Evolutionary conservation across 176 grass and related monocot species (phyloP), one percentile per base, ranked within the genome.

Genomic region (Eragrostis nindensis): DNA sequence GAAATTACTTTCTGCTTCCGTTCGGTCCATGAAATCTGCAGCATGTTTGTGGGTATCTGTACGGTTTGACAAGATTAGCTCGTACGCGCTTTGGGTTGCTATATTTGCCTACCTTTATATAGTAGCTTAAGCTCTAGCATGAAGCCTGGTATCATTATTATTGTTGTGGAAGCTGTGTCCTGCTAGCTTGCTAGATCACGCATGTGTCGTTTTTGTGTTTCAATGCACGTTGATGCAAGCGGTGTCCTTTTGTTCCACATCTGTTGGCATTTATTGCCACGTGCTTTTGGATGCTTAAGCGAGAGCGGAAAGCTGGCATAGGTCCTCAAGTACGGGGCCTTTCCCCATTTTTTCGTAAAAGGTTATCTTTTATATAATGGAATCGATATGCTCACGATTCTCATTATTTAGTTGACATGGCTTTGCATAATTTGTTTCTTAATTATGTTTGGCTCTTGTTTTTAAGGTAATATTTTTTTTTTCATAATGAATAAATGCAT

Each of bases 241-340:
- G 11, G 10, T 38, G 46, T 5, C 11, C 19, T 52, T 52, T 38
- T 54, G 12, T 54, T 67, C 63, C 46, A 79, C 12, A 25, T 25
- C 40, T 9, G 2, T 66, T 67, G 11, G 36, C 52, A 40, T 76
- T 78, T 79, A 66, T 52, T 8, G 45, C 45, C 10, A 40, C 32
- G 19, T 30, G 11, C 48, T 63, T 46, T 1, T 47, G 2, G 18
- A 18, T 62, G 42, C 10, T 77, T 77, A 62, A 26, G 56, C 16
- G 26, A 62, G 40, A 76, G 41, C 24, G 18, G 25, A 79, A 60
- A 68, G 18, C 30, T 69, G 24, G 45, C 66, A 43, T 38, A 74
- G 59, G 6, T 36, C 53, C 40, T 3, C 15, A 76, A 64, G 8
- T 36, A 29, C 22, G 26, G 21, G 21, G 25, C 5, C 6, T 57